These are phyloP conservation scores for Xerocomus amazonicus DNA, from an alignment of 1,284 basidiomycete species.

Conservation along the genomic window DNA sequence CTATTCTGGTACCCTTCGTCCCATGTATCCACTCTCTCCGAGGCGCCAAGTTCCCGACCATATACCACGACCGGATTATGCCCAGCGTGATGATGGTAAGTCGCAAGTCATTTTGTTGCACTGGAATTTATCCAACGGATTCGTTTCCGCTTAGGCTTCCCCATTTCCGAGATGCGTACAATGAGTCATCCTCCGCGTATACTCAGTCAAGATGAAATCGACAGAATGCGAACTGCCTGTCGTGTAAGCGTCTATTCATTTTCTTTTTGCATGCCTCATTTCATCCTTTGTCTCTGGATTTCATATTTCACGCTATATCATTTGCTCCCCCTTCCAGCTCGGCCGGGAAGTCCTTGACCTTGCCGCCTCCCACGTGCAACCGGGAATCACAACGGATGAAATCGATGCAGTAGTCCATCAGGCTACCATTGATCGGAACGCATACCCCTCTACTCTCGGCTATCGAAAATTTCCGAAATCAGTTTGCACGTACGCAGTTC, in stretches of 20 bases:
- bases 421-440: constrained; percentile 85
- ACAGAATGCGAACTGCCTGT: constrained; percentile 77
- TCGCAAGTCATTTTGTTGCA: constrained; percentile 39
- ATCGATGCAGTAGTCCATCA: constrained; percentile 95
- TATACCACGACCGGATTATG: constrained; percentile 80
- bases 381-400: constrained; percentile 94
- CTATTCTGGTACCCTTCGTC: constrained; percentile 71
- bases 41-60: constrained; percentile 67
- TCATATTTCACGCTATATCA: constrained; percentile 5
- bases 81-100: constrained; percentile 56
- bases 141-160: constrained; percentile 47
- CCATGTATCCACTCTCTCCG: constrained; percentile 73
- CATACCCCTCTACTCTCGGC: constrained; percentile 93
- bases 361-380: constrained; percentile 78
- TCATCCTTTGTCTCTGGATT: neutral
- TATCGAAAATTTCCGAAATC: constrained; percentile 95
- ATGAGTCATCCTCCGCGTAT: constrained; percentile 64
- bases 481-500: constrained; percentile 78
- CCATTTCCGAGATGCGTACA: constrained; percentile 54
- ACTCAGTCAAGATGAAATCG: constrained; percentile 63
- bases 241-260: constrained; percentile 47
- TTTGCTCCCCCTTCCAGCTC: constrained; percentile 48
- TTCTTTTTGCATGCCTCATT: neutral
- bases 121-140: constrained; percentile 11
- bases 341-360: constrained; percentile 89